Conservation (phyloP, 768 basidiomycete genomes). For the Phylloporus sp. region DNA sequence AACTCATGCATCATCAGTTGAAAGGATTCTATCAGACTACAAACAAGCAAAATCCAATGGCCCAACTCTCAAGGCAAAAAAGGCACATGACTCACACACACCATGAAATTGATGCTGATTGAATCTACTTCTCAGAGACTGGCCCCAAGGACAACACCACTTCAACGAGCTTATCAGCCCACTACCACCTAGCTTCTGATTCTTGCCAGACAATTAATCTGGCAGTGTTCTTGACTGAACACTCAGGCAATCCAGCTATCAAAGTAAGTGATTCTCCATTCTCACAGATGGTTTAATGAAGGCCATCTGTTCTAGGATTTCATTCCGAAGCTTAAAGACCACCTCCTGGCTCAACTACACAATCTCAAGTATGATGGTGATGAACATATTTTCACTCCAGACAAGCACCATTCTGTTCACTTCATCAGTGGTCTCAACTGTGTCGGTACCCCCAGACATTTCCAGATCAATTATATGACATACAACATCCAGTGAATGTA, state of each 20-base stretch:
- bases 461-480: neutral
- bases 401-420: neutral
- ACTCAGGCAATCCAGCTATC: neutral
- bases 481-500: neutral
- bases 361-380: neutral
- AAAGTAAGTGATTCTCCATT: neutral
- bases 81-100: neutral
- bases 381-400: neutral
- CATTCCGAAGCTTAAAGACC: slow-evolving; percentile 14
- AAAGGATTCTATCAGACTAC: neutral
- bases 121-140: neutral
- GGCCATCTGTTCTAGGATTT: too few relatives aligned
- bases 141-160: too few relatives aligned
- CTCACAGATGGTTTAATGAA: too few relatives aligned
- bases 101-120: neutral
- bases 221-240: too few relatives aligned
- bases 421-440: neutral
- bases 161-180: neutral
- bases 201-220: neutral
- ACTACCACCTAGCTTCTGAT: neutral
- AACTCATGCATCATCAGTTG: neutral
- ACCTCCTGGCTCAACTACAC: slow-evolving; percentile 13
- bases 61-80: neutral
- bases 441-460: neutral
- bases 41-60: neutral